Evolutionary conservation across 2,329 filamentous ascomycete genomes (phyloP).

Genomic region (Teratosphaeria epicoccoides): DNA sequence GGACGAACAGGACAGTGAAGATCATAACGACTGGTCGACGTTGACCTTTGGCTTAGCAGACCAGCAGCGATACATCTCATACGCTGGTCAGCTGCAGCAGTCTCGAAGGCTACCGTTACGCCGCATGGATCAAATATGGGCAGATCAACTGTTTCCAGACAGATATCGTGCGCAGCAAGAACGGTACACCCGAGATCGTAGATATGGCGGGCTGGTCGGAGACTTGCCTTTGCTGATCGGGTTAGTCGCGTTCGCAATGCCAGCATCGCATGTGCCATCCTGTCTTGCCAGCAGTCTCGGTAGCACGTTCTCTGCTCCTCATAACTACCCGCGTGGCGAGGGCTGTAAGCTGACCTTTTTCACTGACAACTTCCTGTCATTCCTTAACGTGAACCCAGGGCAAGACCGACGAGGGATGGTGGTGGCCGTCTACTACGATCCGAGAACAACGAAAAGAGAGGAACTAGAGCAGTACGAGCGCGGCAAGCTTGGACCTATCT

Average conservation of each 20-base stretch:
- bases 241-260: conserved; percentile 4
- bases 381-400: neutral
- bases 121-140: conserved; percentile 2
- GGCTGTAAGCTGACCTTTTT: conserved; percentile 1
- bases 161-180: conserved; percentile 1
- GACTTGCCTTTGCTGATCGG: conserved; percentile 9
- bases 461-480: conserved; percentile 1
- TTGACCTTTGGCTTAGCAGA: conserved; percentile 1
- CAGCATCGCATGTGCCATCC: neutral
- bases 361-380: neutral
- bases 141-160: conserved; percentile 6
- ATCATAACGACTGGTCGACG: conserved; percentile 3
- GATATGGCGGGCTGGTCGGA: conserved; percentile 5
- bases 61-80: neutral
- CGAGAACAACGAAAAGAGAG: neutral
- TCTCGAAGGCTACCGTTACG: neutral
- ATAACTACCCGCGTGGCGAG: neutral
- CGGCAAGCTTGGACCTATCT: conserved; percentile 1
- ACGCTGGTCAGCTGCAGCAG: conserved; percentile 1
- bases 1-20: conserved; percentile 1
- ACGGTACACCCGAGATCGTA: neutral
- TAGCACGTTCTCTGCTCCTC: conserved; percentile 1
- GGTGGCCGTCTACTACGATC: conserved; percentile 4
- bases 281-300: conserved; percentile 1
- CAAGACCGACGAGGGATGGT: conserved; percentile 3